Evolutionary conservation across 352 stramenopile species (phyloP).

Genomic region (Saprolegnia parasitica): DNA sequence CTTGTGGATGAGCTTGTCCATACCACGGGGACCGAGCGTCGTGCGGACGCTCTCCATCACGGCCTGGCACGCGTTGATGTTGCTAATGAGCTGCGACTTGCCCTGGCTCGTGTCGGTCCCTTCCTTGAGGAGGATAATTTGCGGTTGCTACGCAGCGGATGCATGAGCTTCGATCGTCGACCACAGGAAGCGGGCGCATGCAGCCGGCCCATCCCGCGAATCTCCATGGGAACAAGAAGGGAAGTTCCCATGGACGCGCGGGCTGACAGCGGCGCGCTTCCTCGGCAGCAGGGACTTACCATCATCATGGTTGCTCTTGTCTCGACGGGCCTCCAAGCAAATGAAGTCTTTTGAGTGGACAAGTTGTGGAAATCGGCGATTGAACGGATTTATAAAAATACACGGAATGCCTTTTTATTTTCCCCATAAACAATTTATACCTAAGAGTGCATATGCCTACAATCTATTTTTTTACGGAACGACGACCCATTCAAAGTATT

Average conservation of each 20-base stretch:
- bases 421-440: neutral
- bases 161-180: constrained; percentile 6
- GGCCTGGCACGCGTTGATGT: constrained; percentile 88
- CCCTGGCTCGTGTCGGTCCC: constrained; percentile 98
- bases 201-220: neutral
- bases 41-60: constrained; percentile 97
- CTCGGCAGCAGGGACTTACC: constrained; percentile 32
- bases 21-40: constrained; percentile 95
- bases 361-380: constrained; percentile 11
- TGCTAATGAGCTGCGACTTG: constrained; percentile 93
- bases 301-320: constrained; percentile 45
- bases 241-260: neutral
- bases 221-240: neutral
- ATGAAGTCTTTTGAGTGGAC: constrained; percentile 29
- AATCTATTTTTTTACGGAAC: neutral
- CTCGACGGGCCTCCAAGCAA: constrained; percentile 22
- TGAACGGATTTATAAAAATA: neutral
- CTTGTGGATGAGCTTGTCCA: constrained; percentile 99
- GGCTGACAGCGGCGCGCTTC: constrained; percentile 8
- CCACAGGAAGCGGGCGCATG: neutral
- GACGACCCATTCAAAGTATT: no score
- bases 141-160: constrained; percentile 69
- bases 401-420: neutral
- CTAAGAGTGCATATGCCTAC: neutral
- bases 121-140: constrained; percentile 98